Percentiles rank a stretch among this genome's conserved stretches.
phyloP scores from a whole-genome alignment of 2,329 filamentous ascomycete species.

The Colletotrichum neosansevieriae region DNA sequence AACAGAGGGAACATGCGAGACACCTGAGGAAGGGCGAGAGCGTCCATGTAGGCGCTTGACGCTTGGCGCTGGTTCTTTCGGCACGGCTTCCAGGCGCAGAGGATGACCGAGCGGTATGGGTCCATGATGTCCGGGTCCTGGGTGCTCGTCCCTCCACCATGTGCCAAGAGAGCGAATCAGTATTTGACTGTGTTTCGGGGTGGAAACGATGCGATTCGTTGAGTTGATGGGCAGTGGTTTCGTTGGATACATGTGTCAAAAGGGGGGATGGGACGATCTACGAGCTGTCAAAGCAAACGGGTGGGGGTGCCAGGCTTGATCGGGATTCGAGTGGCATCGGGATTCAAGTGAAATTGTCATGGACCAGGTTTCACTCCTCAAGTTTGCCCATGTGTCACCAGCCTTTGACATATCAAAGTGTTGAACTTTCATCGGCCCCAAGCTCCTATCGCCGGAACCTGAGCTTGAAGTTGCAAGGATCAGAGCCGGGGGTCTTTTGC shows the following conservation, averaged over 20 bases:
- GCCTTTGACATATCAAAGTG: not conserved
- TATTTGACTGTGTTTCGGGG: constrained; percentile 11
- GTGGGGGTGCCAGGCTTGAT: not conserved
- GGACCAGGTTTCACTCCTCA: not conserved
- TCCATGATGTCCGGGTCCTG: not conserved
- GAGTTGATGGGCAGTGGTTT: not conserved
- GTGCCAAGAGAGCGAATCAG: constrained; percentile 3
- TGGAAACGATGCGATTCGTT: constrained; percentile 14
- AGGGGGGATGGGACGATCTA: not conserved
- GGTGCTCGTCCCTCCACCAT: not conserved
- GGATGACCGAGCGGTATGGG: constrained; percentile 12
- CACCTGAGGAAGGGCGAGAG: not conserved
- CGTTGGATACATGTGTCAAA: constrained; percentile 6
- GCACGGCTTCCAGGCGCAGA: not conserved
- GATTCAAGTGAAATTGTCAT: constrained; percentile 5
- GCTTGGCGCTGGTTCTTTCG: constrained; percentile 4
- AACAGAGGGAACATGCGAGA: constrained; percentile 3
- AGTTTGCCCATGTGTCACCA: not conserved
- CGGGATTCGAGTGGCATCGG: not conserved
- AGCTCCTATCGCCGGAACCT: not conserved
- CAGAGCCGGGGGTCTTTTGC: not conserved
- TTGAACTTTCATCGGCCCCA: constrained; percentile 7
- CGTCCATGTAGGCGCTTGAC: constrained; percentile 6
- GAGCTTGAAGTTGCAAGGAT: not conserved
- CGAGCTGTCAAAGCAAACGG: constrained; percentile 8